Conservation (phyloP, 2,329 filamentous ascomycete genomes). For the Aureobasidium uvarum region DNA sequence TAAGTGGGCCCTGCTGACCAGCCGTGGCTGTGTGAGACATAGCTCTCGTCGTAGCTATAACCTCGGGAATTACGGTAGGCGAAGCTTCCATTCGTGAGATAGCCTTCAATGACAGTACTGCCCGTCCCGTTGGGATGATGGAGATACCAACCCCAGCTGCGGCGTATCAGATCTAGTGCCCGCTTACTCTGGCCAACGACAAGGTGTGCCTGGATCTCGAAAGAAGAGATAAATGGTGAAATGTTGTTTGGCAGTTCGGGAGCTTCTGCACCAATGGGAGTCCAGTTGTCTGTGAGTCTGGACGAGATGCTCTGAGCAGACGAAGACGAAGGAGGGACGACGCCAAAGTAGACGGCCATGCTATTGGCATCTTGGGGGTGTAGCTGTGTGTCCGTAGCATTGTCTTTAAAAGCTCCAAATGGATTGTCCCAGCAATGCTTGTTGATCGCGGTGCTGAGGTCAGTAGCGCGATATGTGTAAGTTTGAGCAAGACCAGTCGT, state of each 20-base stretch:
- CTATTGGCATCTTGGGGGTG: slow-evolving; percentile 46
- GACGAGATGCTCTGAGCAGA: slow-evolving; percentile 27
- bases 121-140: slow-evolving; percentile 57
- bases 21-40: slow-evolving; percentile 37
- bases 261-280: slow-evolving; percentile 53
- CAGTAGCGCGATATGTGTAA: slow-evolving; percentile 31
- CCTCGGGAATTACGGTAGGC: slow-evolving; percentile 47
- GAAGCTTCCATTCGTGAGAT: slow-evolving; percentile 56
- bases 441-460: slow-evolving; percentile 35
- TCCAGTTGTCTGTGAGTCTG: slow-evolving; percentile 54
- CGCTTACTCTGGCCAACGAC: slow-evolving; percentile 45
- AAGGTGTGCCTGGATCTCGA: slow-evolving; percentile 60
- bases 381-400: slow-evolving; percentile 45
- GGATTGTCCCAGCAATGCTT: slow-evolving; percentile 34
- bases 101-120: slow-evolving; percentile 60
- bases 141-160: slow-evolving; percentile 61
- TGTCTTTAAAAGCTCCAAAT: slow-evolving; percentile 39
- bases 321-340: slow-evolving; percentile 29
- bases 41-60: slow-evolving; percentile 35
- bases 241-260: slow-evolving; percentile 60
- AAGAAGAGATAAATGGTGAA: slow-evolving; percentile 58
- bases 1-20: slow-evolving; percentile 43
- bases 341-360: slow-evolving; percentile 31
- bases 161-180: slow-evolving; percentile 56
- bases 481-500: slow-evolving; percentile 32